phyloP scores from a whole-genome alignment of 2,329 filamentous ascomycete species.

The Colletotrichum horii region DNA sequence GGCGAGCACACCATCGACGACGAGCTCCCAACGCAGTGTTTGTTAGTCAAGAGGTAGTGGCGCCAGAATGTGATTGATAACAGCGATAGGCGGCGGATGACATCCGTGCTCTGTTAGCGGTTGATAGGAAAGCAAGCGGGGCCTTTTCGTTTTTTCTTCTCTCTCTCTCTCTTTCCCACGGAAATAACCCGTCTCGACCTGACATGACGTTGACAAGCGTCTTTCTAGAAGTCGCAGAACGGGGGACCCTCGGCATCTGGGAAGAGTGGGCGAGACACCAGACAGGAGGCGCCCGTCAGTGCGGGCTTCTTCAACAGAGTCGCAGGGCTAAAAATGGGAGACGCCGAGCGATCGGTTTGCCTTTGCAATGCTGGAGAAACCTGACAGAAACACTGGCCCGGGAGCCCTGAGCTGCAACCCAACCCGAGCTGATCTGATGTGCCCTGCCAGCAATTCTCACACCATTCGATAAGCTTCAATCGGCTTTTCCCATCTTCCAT shows the following conservation, averaged over 20 bases:
- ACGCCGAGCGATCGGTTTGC: background rate
- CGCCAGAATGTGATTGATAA: background rate
- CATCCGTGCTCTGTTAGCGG: background rate
- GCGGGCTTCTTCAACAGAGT: background rate
- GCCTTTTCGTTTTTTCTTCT: background rate
- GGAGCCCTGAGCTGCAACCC: background rate
- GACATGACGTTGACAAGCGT: slow-evolving; percentile 1
- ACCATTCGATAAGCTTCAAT: background rate
- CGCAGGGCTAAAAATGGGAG: background rate
- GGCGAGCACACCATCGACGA: background rate
- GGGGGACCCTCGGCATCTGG: slow-evolving; percentile 10
- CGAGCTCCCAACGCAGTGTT: background rate
- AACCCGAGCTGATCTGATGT: background rate
- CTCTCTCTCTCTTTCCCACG: background rate
- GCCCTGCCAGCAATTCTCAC: background rate
- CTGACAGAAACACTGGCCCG: background rate
- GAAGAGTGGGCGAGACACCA: background rate
- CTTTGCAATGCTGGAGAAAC: background rate
- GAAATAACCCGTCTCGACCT: background rate
- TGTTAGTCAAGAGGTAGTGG: background rate
- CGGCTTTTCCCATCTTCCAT: background rate
- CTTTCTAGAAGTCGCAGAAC: background rate
- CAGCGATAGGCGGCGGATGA: background rate
- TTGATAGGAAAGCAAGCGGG: background rate
- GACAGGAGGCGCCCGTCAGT: background rate